These are phyloP conservation scores for Colletotrichum magnum DNA, from an alignment of 2,329 filamentous ascomycete genomes.

Conservation along the genomic window DNA sequence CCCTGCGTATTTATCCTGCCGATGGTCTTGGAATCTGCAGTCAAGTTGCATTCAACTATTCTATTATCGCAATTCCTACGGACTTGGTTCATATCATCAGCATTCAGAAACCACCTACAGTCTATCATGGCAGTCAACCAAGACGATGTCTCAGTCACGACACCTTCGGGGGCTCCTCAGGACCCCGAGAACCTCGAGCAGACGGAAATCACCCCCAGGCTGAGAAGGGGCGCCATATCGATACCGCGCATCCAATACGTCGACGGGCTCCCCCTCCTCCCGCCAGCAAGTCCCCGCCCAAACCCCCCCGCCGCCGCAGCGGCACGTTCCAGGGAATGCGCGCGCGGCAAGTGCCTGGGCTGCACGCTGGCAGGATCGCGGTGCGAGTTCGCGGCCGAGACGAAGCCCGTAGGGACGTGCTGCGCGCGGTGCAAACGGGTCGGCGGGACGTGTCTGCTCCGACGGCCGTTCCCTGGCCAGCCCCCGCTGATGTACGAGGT, in stretches of 20 bases:
- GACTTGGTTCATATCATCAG: too few species aligned
- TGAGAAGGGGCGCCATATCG: too few species aligned
- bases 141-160: too few species aligned
- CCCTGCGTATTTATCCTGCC: too few species aligned
- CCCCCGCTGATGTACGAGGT: neutral
- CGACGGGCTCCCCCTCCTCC: conserved; percentile 12
- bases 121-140: too few species aligned
- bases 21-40: too few species aligned
- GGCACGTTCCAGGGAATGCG: neutral
- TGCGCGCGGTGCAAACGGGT: conserved; percentile 20
- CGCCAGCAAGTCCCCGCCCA: neutral
- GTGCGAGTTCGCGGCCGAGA: conserved; percentile 13
- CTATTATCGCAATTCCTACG: too few species aligned
- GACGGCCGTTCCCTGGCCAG: neutral
- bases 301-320: neutral
- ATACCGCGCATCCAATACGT: neutral
- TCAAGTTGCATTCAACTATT: too few species aligned
- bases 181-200: too few species aligned
- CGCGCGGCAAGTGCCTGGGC: conserved; percentile 20
- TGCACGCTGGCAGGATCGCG: conserved; percentile 11
- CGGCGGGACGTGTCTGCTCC: conserved; percentile 1
- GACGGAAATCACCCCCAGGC: too few species aligned
- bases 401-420: neutral
- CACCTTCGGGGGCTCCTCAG: too few species aligned
- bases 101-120: too few species aligned